These are phyloP conservation scores for Coemansia sp. DNA, from an alignment of 192 early-diverging fungal species.

Conservation along the genomic window DNA sequence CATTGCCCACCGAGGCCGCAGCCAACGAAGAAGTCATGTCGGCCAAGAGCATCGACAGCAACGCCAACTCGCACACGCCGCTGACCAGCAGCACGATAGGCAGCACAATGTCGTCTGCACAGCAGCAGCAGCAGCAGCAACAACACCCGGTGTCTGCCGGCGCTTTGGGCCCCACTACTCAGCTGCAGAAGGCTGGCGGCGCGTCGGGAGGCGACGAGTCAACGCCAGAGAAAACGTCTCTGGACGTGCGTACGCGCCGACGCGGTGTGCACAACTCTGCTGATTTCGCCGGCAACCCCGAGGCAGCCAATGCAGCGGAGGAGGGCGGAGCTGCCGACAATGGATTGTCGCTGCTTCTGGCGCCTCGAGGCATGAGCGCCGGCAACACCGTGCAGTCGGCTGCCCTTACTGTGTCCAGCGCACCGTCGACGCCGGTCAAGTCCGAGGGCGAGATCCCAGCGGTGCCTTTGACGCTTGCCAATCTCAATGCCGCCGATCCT, in stretches of 20 bases:
- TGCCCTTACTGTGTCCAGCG: slow-evolving; percentile 3
- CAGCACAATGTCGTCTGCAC: background rate
- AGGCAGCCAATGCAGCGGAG: background rate
- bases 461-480: background rate
- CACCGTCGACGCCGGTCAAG: slow-evolving; percentile 8
- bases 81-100: slow-evolving; percentile 4
- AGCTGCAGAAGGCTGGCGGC: background rate
- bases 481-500: slow-evolving; percentile 1
- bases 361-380: slow-evolving; percentile 5
- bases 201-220: background rate
- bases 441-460: slow-evolving; percentile 4
- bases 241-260: slow-evolving; percentile 15
- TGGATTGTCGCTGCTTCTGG: background rate
- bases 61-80: background rate
- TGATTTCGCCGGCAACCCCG: slow-evolving; percentile 13
- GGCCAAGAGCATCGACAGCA: slow-evolving; percentile 3
- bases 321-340: background rate
- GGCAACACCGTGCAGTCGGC: background rate
- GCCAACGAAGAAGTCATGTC: slow-evolving; percentile 8
- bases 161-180: no score
- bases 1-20: slow-evolving; percentile 37
- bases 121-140: slow-evolving; percentile 6
- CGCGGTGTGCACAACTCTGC: slow-evolving; percentile 23
- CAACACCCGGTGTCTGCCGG: background rate
- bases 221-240: slow-evolving; percentile 1